phyloP scores from a whole-genome alignment of 2,329 filamentous ascomycete genomes.

The Penicillium decumbens region DNA sequence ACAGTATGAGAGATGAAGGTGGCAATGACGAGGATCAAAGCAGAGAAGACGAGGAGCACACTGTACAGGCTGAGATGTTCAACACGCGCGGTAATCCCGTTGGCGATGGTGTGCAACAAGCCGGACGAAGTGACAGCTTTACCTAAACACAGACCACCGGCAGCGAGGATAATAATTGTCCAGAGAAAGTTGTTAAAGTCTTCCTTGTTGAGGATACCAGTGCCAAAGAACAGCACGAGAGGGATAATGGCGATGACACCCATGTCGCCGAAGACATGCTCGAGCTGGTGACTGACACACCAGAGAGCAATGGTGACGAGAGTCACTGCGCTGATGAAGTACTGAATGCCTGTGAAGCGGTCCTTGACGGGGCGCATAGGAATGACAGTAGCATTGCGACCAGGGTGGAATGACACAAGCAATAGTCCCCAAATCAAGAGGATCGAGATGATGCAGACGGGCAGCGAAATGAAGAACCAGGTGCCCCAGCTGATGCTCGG shows the following conservation, averaged over 20 bases:
- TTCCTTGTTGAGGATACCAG: conserved; percentile 93
- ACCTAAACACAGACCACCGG: conserved; percentile 84
- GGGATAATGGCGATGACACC: conserved; percentile 96
- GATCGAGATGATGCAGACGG: conserved; percentile 85
- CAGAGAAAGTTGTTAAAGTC: conserved; percentile 99
- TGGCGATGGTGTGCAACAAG: conserved; percentile 80
- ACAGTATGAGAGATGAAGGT: conserved; percentile 98
- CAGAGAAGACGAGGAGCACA: conserved; percentile 78
- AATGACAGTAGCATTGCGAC: conserved; percentile 79
- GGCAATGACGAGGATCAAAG: conserved; percentile 81
- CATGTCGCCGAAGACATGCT: conserved; percentile 91
- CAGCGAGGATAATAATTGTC: conserved; percentile 98
- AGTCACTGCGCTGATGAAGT: conserved; percentile 84
- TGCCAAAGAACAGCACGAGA: conserved; percentile 92
- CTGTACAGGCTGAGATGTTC: conserved; percentile 77
- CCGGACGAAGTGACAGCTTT: conserved; percentile 94
- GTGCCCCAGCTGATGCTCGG: conserved; percentile 87
- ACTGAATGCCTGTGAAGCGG: conserved; percentile 80
- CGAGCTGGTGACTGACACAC: conserved; percentile 87
- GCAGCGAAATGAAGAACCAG: conserved; percentile 95
- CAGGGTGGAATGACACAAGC: conserved; percentile 77
- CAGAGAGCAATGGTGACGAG: conserved; percentile 80
- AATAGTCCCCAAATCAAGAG: conserved; percentile 84
- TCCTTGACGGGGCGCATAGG: conserved; percentile 88
- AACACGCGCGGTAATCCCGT: conserved; percentile 67